Percentiles rank a stretch among this genome's conserved stretches.
phyloP scores from a whole-genome alignment of 495 filamentous ascomycete genomes.

The Sordaria brevicollis region DNA sequence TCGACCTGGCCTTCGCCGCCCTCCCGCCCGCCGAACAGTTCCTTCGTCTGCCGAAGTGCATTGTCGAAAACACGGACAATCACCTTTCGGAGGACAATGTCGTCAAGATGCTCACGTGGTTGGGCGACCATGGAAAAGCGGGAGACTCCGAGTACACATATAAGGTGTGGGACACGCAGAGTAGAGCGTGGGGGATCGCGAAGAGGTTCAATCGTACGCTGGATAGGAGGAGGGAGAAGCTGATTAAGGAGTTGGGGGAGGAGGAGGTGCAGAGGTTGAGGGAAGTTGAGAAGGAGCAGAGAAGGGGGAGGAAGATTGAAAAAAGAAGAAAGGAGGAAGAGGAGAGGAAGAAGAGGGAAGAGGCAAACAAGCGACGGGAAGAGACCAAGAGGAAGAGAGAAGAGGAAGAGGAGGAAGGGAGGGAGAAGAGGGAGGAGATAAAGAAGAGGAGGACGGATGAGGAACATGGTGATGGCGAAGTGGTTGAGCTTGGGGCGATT shows the following conservation, averaged over 20 bases:
- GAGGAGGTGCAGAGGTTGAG: not conserved
- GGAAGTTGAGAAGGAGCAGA: not conserved
- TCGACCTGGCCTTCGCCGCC: not conserved
- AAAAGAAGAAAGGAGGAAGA: not conserved
- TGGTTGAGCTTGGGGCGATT: not conserved
- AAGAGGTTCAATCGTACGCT: not conserved
- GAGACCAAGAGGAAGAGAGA: not conserved
- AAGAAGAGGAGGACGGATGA: not conserved
- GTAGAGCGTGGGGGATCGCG: not conserved
- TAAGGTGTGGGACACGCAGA: not conserved
- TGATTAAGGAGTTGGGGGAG: not conserved
- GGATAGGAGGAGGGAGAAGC: not conserved
- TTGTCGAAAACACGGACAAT: not conserved
- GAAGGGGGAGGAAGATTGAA: not conserved
- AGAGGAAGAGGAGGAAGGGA: not conserved
- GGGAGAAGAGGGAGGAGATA: not conserved
- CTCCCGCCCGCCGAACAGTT: not conserved
- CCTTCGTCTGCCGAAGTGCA: not conserved
- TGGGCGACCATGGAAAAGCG: not conserved
- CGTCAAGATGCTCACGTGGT: not conserved
- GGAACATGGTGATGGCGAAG: not conserved
- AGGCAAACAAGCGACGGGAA: not conserved
- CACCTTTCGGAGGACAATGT: fast-evolving
- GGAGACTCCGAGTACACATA: fast-evolving
- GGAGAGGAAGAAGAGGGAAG: not conserved